Percentiles rank a stretch among this genome's conserved stretches.
phyloP scores from a whole-genome alignment of 371 early-diverging fungal genomes.

The Blyttiomyces sp. region DNA sequence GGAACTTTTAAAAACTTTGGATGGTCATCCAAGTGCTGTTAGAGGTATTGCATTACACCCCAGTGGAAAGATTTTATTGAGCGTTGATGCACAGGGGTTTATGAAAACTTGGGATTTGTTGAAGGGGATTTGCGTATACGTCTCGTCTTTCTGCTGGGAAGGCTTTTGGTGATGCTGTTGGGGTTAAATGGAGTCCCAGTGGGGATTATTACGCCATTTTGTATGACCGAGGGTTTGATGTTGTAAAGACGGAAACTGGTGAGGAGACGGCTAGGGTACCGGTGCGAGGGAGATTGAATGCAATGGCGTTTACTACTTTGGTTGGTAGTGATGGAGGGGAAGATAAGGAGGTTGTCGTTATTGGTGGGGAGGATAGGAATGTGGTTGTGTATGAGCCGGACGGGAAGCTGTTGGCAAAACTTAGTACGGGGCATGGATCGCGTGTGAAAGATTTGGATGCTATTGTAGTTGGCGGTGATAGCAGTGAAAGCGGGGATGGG shows the following conservation, averaged over 20 bases:
- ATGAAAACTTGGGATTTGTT: conserved; percentile 88
- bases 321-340: conserved; percentile 1
- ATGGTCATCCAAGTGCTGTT: conserved; percentile 75
- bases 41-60: conserved; percentile 83
- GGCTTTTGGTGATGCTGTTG: too few species aligned
- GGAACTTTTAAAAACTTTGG: conserved; percentile 86
- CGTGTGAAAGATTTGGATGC: conserved; percentile 40
- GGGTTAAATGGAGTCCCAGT: conserved; percentile 70
- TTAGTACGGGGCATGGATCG: conserved; percentile 30
- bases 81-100: conserved; percentile 77
- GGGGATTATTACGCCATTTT: conserved; percentile 78
- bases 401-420: conserved; percentile 16
- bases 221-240: conserved; percentile 64
- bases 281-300: conserved; percentile 22
- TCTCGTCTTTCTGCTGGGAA: conserved; percentile 51
- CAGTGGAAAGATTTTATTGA: conserved; percentile 84
- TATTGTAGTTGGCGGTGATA: neutral
- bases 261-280: conserved; percentile 16
- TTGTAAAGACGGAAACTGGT: conserved; percentile 58
- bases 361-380: conserved; percentile 39
- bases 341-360: conserved; percentile 15
- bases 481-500: too few species aligned
- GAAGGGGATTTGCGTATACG: conserved; percentile 77
- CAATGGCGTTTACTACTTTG: conserved; percentile 19
- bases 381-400: conserved; percentile 11